Evolutionary conservation across 331 rosid genomes (phyloP), one percentile per base, ranked within the genome.

Genomic region (Malus hybrid): DNA sequence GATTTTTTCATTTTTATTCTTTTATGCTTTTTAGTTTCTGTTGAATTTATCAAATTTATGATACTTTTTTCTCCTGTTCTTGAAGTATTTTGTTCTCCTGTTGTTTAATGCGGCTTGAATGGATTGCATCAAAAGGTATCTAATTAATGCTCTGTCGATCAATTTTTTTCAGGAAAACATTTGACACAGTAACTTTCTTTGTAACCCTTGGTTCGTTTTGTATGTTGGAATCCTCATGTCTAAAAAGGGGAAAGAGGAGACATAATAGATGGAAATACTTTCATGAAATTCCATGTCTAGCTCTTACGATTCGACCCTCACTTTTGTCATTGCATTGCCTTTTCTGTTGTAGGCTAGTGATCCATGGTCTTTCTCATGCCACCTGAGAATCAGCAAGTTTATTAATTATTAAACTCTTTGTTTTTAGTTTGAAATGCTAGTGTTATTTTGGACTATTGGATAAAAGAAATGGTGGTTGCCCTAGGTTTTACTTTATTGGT

Each of bases 1-100:
- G 72, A 76, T 53, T 77, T 82, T 84, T 71, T 64, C 68, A 73
- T 66, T 80, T 82, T 53, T 64, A 60, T 60, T 20, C 78, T 53
- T 74, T 70, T 71, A 61, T 78, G 68, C 77, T 33, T 77, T 78
- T 57, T 74, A 10, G 26, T 36, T 63, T 55, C 44, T 12, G 65
- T 80, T 81, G 73, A 60, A 64, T 75, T 82, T 28, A 68, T 69
- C 76, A 64, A 77, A 66, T 75, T 30, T 71, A 55, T 71, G 75
- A 20, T 71, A 56, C 75, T 20, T 53, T 39, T 52, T 72, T 69
- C 50, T 60, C 75, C 52, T 63, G 10, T 19, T 20, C 42, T 42
- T 33, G 32, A 36, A 70, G n/a, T 61, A 67, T 0, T 46, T 33
- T 30, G 19, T 29, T 68, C 32, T n/a, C 19, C 61, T 60, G 68